Evolutionary conservation across 169 alveolate genomes (phyloP), one percentile per base, ranked within the genome.

Genomic region (Plasmodium berghei): DNA sequence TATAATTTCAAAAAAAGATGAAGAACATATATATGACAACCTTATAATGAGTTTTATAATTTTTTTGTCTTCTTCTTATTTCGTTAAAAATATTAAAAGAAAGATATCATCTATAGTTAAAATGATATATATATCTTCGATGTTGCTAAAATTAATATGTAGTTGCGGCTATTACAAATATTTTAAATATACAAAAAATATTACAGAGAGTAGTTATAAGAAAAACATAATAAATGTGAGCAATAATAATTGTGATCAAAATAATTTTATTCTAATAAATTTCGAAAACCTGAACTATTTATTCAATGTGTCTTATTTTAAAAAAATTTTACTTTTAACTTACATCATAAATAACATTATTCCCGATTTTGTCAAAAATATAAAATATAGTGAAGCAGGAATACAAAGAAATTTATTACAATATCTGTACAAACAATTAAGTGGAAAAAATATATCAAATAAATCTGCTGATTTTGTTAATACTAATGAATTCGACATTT

Each of bases 31-130:
- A 42, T 63, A 63, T 16, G 90, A 80, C 69, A 80, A 59, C 42
- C 45, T 80, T 10, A 67, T 80, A 8, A 54, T 58, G 42, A 67
- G 90, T 72, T 58, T 80, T 34, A 59, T 80, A 56, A 80, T 54
- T 59, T 80, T 59, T 22, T 56, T 80, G 12, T 80, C 90, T 10
- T 80, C 90, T 20, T 64, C 83, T 0, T 80, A 80, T 80, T 1
- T 69, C 12, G 16, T 67, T 28, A 59, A 34, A 16, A 67, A 52
- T 67, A n/a, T 80, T 5, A 45, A 66, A 49, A 26, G 22, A 49
- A 80, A 67, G 0, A 56, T 46, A 40, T n/a, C 55, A 14, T n/a
- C 58, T 24, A 45, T 80, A 18, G 8, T 34, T 1, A 40, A 67
- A 34, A 67, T 80, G 24, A 46, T 61, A 5, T 80, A 80, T 62